These are phyloP conservation scores for Blastomyces gilchristii DNA, from an alignment of 2,329 filamentous ascomycete genomes.

Conservation along the genomic window DNA sequence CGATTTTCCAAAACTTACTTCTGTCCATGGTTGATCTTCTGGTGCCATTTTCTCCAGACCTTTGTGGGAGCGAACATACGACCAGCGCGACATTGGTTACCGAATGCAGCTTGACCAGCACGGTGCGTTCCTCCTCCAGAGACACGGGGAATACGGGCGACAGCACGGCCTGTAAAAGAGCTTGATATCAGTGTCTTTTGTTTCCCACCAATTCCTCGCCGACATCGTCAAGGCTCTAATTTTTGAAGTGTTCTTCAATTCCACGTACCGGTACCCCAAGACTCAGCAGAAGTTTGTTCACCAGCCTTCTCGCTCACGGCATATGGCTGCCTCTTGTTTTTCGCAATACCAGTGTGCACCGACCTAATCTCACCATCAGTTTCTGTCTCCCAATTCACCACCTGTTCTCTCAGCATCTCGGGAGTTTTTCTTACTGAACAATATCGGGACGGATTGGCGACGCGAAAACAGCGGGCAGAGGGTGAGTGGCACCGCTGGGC, in stretches of 20 bases:
- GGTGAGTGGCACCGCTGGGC: slow-evolving; percentile 77
- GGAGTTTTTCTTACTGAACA: slow-evolving; percentile 62
- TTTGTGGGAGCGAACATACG: slow-evolving; percentile 99
- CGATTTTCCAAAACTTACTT: slow-evolving; percentile 50
- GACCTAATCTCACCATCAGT: slow-evolving; percentile 39
- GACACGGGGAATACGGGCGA: slow-evolving; percentile 99
- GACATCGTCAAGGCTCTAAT: background rate
- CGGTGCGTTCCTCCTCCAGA: slow-evolving; percentile 99
- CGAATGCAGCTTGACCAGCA: slow-evolving; percentile 98
- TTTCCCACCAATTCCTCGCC: slow-evolving; percentile 10
- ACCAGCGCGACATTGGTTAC: slow-evolving; percentile 99
- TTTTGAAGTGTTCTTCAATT: slow-evolving; percentile 19
- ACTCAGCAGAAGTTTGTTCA: slow-evolving; percentile 99
- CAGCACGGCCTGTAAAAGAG: slow-evolving; percentile 67
- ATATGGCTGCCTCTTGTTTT: slow-evolving; percentile 99
- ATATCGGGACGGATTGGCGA: slow-evolving; percentile 97
- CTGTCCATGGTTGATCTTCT: slow-evolving; percentile 99
- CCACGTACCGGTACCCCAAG: slow-evolving; percentile 94
- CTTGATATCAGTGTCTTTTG: slow-evolving; percentile 11
- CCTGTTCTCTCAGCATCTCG: background rate
- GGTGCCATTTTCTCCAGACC: slow-evolving; percentile 99
- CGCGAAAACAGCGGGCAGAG: slow-evolving; percentile 94
- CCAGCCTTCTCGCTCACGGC: slow-evolving; percentile 99
- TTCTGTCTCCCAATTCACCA: slow-evolving; percentile 9
- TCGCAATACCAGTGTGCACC: slow-evolving; percentile 97